A percentile compares a stretch with the other conserved stretches of the same genome.
Evolutionary conservation across 2,329 filamentous ascomycete genomes (phyloP).

Genomic region (Akanthomyces muscarius): DNA sequence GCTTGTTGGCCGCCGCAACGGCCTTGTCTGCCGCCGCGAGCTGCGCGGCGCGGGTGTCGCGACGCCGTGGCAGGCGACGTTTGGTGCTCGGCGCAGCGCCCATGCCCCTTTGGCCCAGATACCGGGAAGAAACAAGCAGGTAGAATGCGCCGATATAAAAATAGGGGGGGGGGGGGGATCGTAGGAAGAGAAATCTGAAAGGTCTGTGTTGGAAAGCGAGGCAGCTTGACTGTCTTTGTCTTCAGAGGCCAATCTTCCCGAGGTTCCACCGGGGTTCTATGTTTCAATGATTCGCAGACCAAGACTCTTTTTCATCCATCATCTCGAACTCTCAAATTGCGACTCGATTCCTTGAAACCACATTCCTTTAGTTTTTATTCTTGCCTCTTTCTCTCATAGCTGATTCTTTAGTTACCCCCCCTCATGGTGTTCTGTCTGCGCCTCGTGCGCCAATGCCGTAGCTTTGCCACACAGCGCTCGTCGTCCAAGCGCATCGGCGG

Average conservation of each 20-base stretch:
- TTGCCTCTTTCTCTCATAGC: background rate
- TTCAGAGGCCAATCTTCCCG: background rate
- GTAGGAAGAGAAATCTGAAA: background rate
- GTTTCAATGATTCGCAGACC: background rate
- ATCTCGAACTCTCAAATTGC: background rate
- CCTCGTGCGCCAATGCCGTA: background rate
- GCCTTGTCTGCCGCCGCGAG: conserved; percentile 25
- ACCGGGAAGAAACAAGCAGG: background rate
- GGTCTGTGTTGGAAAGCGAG: background rate
- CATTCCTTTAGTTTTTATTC: background rate
- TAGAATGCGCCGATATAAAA: background rate
- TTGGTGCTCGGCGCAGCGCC: background rate
- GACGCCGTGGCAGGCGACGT: background rate
- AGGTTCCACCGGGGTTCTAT: conserved; percentile 8
- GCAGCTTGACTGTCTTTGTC: background rate
- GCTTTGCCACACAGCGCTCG: conserved; percentile 14
- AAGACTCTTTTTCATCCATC: background rate
- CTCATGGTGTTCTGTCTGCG: background rate
- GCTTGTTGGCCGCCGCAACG: conserved; percentile 47
- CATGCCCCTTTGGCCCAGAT: background rate
- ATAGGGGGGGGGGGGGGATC: background rate
- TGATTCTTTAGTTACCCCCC: background rate
- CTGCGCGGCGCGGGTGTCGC: conserved; percentile 10
- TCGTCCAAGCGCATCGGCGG: conserved; percentile 27
- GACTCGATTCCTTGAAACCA: background rate